phyloP scores from a whole-genome alignment of 306 rosid genomes.

The Lotus japonicus region DNA sequence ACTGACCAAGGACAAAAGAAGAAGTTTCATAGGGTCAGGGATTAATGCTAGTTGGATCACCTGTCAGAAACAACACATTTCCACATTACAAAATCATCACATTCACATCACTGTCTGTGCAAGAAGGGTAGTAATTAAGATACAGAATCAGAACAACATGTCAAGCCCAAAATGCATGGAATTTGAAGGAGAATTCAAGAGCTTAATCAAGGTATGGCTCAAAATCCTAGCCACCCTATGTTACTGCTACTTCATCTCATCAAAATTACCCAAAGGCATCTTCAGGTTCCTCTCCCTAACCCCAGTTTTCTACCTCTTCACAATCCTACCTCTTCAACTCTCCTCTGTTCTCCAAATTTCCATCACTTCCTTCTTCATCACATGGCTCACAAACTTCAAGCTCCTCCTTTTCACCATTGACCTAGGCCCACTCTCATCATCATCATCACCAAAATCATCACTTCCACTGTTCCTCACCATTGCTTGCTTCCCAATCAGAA shows the following conservation, averaged over 20 bases:
- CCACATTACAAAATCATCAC: no score
- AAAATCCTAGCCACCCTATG: slow-evolving; percentile 14
- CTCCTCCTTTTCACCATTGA: slow-evolving; percentile 35
- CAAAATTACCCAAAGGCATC: slow-evolving; percentile 28
- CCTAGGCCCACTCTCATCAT: slow-evolving; percentile 44
- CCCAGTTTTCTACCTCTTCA: slow-evolving; percentile 32
- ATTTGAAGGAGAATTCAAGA: slow-evolving; percentile 29
- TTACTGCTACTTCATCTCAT: slow-evolving; percentile 31
- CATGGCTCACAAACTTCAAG: slow-evolving; percentile 39
- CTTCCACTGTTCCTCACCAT: slow-evolving; percentile 43
- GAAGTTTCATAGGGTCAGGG: not conserved
- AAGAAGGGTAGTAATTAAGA: no score
- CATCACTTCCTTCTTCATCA: slow-evolving; percentile 31
- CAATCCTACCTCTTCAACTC: slow-evolving; percentile 31
- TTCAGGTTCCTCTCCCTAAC: slow-evolving; percentile 27
- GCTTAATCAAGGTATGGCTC: slow-evolving; percentile 32
- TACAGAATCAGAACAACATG: not conserved
- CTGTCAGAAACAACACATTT: not conserved
- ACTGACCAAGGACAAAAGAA: not conserved
- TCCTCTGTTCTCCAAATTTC: slow-evolving; percentile 21
- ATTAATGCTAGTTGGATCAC: not conserved
- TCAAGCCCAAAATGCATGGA: slow-evolving; percentile 11
- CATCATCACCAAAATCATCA: slow-evolving; percentile 27
- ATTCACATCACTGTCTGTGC: no score
- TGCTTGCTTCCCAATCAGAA: slow-evolving; percentile 44